phyloP scores from a whole-genome alignment of 495 filamentous ascomycete genomes.

The Antarctomyces pellizariae region DNA sequence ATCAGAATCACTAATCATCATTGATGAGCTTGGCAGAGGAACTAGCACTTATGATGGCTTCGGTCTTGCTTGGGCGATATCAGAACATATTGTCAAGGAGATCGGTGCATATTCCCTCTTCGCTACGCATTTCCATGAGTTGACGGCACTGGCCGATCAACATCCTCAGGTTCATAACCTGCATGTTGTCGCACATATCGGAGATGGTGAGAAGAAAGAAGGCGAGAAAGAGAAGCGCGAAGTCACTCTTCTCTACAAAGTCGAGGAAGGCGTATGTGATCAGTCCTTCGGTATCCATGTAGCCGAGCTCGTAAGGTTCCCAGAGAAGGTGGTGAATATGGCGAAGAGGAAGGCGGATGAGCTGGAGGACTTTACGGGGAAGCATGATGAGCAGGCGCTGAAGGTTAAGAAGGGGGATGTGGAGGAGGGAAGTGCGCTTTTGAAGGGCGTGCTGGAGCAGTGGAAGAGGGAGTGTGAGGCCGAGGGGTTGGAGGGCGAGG shows the following conservation, averaged over 20 bases:
- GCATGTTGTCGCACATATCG: slow-evolving; percentile 90
- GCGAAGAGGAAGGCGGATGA: slow-evolving; percentile 95
- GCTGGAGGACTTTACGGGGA: slow-evolving; percentile 80
- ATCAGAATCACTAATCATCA: slow-evolving; percentile 83
- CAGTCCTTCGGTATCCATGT: slow-evolving; percentile 97
- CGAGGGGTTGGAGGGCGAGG: slow-evolving; percentile 39
- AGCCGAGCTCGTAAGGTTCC: slow-evolving; percentile 93
- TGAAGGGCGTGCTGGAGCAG: slow-evolving; percentile 64
- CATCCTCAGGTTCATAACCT: slow-evolving; percentile 77
- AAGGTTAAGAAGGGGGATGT: slow-evolving; percentile 60
- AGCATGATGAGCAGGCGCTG: slow-evolving; percentile 28
- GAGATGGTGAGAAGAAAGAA: slow-evolving; percentile 14
- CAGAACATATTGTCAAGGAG: slow-evolving; percentile 87
- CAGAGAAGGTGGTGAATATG: slow-evolving; percentile 93
- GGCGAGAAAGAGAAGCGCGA: slow-evolving; percentile 34
- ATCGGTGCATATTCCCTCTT: slow-evolving; percentile 87
- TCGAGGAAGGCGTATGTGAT: slow-evolving; percentile 85
- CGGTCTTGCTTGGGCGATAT: slow-evolving; percentile 94
- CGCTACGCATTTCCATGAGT: slow-evolving; percentile 95
- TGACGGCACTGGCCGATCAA: slow-evolving; percentile 70
- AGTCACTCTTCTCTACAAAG: slow-evolving; percentile 90
- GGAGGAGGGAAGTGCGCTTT: slow-evolving; percentile 64
- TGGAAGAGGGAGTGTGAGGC: slow-evolving; percentile 73
- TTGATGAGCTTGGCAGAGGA: slow-evolving; percentile 93
- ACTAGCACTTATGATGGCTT: slow-evolving; percentile 98